Conservation (phyloP, 2,329 filamentous ascomycete species). For the Cryphonectria carpinicola region DNA sequence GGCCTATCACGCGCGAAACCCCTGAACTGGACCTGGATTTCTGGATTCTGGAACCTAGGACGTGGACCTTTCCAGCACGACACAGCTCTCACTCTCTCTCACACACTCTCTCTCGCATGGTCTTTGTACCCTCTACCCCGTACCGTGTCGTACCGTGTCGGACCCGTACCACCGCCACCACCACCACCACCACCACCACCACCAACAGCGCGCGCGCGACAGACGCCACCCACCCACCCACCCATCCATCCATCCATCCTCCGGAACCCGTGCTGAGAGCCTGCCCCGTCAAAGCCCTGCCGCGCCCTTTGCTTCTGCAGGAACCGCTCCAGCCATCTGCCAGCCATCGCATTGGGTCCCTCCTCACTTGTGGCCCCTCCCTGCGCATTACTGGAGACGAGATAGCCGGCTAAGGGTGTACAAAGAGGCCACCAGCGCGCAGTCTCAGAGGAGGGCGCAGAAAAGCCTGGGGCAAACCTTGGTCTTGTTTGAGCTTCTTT, state of each 20-base stretch:
- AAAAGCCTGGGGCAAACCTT: conserved; percentile 6
- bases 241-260: neutral
- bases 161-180: conserved; percentile 7
- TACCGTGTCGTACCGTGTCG: neutral
- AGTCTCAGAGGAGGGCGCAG: neutral
- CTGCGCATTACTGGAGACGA: neutral
- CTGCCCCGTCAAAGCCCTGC: conserved; percentile 21
- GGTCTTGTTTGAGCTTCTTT: conserved; percentile 1
- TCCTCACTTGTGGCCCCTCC: neutral
- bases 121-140: conserved; percentile 13
- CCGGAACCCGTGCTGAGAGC: conserved; percentile 14
- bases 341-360: conserved; percentile 5
- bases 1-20: conserved; percentile 18
- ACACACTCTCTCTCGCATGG: neutral
- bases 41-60: neutral
- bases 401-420: conserved; percentile 4
- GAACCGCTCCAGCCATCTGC: conserved; percentile 17
- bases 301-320: conserved; percentile 21
- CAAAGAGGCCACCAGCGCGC: conserved; percentile 1
- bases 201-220: conserved; percentile 11
- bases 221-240: conserved; percentile 8
- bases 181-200: neutral
- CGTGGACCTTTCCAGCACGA: neutral
- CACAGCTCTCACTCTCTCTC: neutral
- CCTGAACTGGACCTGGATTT: conserved; percentile 2